Conservation (phyloP, 2,329 filamentous ascomycete species). For the Botrytis fabae region DNA sequence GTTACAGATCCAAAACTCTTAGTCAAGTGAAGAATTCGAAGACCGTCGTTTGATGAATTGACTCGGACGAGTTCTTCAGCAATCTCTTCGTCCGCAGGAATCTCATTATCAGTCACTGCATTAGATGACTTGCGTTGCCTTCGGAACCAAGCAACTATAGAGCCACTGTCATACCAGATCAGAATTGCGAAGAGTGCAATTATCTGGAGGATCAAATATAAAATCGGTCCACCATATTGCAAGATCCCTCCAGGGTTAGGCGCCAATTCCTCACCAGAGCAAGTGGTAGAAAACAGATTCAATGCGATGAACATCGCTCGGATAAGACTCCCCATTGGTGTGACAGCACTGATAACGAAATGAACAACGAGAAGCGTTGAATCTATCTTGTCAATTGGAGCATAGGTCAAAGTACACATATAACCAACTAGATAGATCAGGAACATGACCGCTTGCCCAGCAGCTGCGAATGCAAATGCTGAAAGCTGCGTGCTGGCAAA, state of each 20-base stretch:
- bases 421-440: slow-evolving; percentile 72
- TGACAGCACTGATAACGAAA: slow-evolving; percentile 71
- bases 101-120: slow-evolving; percentile 17
- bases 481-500: slow-evolving; percentile 77
- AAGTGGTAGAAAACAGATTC: slow-evolving; percentile 82
- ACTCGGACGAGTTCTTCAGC: slow-evolving; percentile 64
- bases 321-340: slow-evolving; percentile 75
- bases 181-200: slow-evolving; percentile 70
- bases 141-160: slow-evolving; percentile 56
- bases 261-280: slow-evolving; percentile 62
- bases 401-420: slow-evolving; percentile 71
- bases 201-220: slow-evolving; percentile 77
- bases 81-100: slow-evolving; percentile 52
- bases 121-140: slow-evolving; percentile 36
- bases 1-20: slow-evolving; percentile 76
- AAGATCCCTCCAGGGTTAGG: slow-evolving; percentile 68
- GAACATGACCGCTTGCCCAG: slow-evolving; percentile 71
- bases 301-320: slow-evolving; percentile 74
- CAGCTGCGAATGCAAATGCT: slow-evolving; percentile 80
- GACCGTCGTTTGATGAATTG: slow-evolving; percentile 50
- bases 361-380: slow-evolving; percentile 66
- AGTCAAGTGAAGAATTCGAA: slow-evolving; percentile 76
- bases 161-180: slow-evolving; percentile 79
- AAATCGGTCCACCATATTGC: slow-evolving; percentile 79
- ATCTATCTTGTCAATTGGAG: slow-evolving; percentile 69